phyloP scores from a whole-genome alignment of 164 flowering plant species.

The Vitis rupestris region DNA sequence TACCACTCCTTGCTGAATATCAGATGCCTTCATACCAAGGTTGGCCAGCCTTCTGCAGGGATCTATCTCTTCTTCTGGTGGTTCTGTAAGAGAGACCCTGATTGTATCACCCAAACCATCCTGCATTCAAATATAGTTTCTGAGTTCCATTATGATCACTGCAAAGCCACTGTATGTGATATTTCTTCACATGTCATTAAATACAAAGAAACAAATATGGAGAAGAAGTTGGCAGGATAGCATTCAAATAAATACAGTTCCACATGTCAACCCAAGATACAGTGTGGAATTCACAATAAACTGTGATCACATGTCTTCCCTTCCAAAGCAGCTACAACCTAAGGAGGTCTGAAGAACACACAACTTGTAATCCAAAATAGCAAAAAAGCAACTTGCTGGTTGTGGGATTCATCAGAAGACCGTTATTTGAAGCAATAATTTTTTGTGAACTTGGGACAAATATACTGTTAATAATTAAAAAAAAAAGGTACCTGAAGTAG shows the following conservation, averaged over 20 bases:
- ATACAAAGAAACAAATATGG: background rate
- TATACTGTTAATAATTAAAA: too few species aligned
- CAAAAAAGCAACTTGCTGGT: background rate
- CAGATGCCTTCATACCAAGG: constrained; percentile 84
- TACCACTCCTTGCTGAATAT: constrained; percentile 94
- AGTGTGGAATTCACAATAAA: background rate
- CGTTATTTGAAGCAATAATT: too few species aligned
- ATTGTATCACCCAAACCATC: constrained; percentile 98
- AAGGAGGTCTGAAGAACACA: background rate
- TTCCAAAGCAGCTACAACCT: background rate
- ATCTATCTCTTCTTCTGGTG: constrained; percentile 95
- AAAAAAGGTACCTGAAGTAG: constrained; percentile 74
- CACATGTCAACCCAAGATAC: background rate
- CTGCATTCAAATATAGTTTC: constrained; percentile 34
- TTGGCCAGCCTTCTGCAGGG: constrained; percentile 90
- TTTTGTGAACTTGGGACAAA: too few species aligned
- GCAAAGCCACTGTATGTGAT: background rate
- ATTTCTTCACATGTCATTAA: background rate
- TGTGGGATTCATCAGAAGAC: background rate
- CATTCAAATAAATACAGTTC: background rate
- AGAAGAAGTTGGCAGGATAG: background rate
- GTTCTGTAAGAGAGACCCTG: constrained; percentile 93
- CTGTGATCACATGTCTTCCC: background rate
- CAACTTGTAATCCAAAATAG: background rate
- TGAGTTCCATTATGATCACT: background rate